A percentile compares a stretch with the other conserved stretches of the same genome.
phyloP scores from a whole-genome alignment of 129 eudicot genomes.

The Saussurea involucrata region DNA sequence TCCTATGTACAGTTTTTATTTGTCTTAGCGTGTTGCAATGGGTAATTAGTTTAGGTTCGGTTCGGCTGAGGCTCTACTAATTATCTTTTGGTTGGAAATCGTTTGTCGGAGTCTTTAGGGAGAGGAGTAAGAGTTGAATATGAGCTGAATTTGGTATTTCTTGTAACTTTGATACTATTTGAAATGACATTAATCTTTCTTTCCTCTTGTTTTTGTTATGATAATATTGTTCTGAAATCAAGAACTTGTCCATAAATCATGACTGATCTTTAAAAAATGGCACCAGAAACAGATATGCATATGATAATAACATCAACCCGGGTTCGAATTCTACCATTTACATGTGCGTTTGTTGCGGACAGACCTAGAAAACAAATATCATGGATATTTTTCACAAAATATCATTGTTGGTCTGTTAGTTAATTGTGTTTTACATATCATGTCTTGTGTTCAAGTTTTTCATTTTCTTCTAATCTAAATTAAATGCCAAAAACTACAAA shows the following conservation, averaged over 20 bases:
- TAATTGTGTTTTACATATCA: too few species aligned
- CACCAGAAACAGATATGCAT: neutral
- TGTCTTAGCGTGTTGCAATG: neutral
- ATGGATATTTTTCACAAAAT: too few species aligned
- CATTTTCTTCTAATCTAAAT: too few species aligned
- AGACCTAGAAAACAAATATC: too few species aligned
- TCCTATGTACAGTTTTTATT: conserved; percentile 20
- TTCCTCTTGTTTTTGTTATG: neutral
- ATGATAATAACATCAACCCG: neutral
- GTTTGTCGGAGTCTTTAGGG: neutral
- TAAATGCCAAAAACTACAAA: too few species aligned
- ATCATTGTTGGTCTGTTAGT: too few species aligned
- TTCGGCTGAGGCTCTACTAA: neutral
- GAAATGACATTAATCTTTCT: neutral
- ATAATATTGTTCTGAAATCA: too few species aligned
- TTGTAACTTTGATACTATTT: conserved; percentile 11
- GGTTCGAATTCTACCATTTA: too few species aligned
- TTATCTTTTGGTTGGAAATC: neutral
- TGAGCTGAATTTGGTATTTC: neutral
- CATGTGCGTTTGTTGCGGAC: too few species aligned
- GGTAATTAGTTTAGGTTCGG: neutral
- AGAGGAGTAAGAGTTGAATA: neutral
- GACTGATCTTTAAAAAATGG: neutral
- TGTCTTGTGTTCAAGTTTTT: too few species aligned
- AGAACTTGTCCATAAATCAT: neutral